phyloP scores from a whole-genome alignment of 257 asterid species.

The Forsythia suspensa region DNA sequence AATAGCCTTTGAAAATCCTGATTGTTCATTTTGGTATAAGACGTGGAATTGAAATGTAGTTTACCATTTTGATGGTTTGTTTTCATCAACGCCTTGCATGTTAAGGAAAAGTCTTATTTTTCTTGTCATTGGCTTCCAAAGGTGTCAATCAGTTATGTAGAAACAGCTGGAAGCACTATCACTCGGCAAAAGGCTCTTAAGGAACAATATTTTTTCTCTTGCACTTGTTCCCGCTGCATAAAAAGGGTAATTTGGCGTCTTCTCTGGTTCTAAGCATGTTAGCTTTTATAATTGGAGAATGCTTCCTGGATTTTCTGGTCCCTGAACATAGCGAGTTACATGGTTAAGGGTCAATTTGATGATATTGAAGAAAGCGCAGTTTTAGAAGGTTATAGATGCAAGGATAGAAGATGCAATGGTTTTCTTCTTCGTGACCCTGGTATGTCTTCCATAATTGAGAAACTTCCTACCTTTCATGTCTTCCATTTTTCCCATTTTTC shows the following conservation, averaged over 20 bases:
- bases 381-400: conserved; percentile 90
- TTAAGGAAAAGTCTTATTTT: conserved; percentile 20
- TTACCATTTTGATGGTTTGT: not conserved
- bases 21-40: not conserved
- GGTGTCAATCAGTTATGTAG: conserved; percentile 90
- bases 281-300: conserved; percentile 13
- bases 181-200: conserved; percentile 87
- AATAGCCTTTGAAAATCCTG: conserved; percentile 24
- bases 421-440: conserved; percentile 72
- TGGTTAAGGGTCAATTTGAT: conserved; percentile 63
- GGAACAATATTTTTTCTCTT: conserved; percentile 87
- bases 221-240: conserved; percentile 77
- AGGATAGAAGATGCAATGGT: conserved; percentile 59
- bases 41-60: conserved; percentile 1
- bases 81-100: conserved; percentile 7
- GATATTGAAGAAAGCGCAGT: conserved; percentile 88
- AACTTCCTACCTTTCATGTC: conserved; percentile 1
- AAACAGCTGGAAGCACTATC: conserved; percentile 89
- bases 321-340: conserved; percentile 22
- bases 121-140: conserved; percentile 32
- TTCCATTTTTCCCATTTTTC: conserved; percentile 9
- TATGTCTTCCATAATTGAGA: conserved; percentile 25
- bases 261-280: conserved; percentile 10
- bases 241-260: conserved; percentile 51
- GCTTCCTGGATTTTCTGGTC: conserved; percentile 6